Percentiles rank a stretch among this genome's conserved stretches.
These are phyloP conservation scores for Phytopythium cucurbitacearum DNA, from an alignment of 352 stramenopile genomes.

Conservation along the genomic window DNA sequence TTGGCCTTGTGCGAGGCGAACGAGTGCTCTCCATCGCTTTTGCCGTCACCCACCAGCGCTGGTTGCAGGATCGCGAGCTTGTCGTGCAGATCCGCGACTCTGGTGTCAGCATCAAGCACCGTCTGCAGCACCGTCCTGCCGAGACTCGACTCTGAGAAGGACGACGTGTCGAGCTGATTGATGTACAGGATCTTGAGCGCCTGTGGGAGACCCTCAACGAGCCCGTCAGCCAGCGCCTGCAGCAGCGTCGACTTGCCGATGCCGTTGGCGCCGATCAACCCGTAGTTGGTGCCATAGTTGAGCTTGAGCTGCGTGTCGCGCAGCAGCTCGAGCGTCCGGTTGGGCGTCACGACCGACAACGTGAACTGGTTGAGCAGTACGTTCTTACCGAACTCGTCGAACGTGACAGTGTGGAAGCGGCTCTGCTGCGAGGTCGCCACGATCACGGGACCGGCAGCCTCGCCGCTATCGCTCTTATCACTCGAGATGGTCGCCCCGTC, in stretches of 20 bases:
- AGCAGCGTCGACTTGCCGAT: slow-evolving; percentile 92
- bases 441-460: slow-evolving; percentile 3
- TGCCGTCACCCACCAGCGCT: slow-evolving; percentile 14
- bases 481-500: slow-evolving; percentile 3
- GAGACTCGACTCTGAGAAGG: slow-evolving; percentile 15
- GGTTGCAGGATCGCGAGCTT: slow-evolving; percentile 34
- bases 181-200: slow-evolving; percentile 54
- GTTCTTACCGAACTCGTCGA: slow-evolving; percentile 57
- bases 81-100: slow-evolving; percentile 27
- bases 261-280: slow-evolving; percentile 82
- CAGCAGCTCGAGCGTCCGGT: slow-evolving; percentile 45
- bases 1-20: slow-evolving; percentile 33
- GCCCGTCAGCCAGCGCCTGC: slow-evolving; percentile 88
- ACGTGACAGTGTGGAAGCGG: slow-evolving; percentile 58
- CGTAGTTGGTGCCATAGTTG: slow-evolving; percentile 70
- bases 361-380: slow-evolving; percentile 55
- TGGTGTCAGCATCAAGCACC: slow-evolving; percentile 39
- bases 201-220: slow-evolving; percentile 52
- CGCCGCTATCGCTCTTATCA: not conserved
- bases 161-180: slow-evolving; percentile 53
- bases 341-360: slow-evolving; percentile 26
- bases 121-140: slow-evolving; percentile 36
- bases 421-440: slow-evolving; percentile 50
- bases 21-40: not conserved
- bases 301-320: slow-evolving; percentile 69